phyloP scores from a whole-genome alignment of 179 eudicot species.

The Nepenthes alata region DNA sequence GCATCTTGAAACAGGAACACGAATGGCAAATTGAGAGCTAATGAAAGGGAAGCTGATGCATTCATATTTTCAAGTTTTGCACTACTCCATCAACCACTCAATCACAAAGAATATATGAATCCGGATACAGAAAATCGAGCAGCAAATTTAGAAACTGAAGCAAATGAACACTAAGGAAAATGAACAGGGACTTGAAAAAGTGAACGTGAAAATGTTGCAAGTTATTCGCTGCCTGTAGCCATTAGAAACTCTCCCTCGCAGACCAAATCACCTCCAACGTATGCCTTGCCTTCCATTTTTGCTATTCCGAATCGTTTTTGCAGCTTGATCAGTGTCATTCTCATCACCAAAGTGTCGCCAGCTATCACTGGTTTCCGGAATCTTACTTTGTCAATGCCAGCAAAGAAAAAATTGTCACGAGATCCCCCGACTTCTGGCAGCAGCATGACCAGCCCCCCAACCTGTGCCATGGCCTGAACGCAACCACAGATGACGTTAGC shows the following conservation, averaged over 20 bases:
- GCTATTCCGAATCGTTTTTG: slow-evolving; percentile 96
- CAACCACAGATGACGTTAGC: neutral
- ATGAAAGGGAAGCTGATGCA: too few species aligned
- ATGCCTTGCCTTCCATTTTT: slow-evolving; percentile 96
- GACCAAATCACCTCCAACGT: slow-evolving; percentile 85
- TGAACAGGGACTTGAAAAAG: neutral
- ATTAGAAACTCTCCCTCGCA: slow-evolving; percentile 95
- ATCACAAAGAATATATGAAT: too few species aligned
- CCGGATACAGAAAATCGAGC: too few species aligned
- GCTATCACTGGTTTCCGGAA: slow-evolving; percentile 96
- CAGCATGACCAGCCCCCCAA: slow-evolving; percentile 86
- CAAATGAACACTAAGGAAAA: neutral
- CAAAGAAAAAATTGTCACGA: slow-evolving; percentile 77
- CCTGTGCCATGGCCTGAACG: slow-evolving; percentile 95
- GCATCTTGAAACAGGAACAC: too few species aligned
- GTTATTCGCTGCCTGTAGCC: slow-evolving; percentile 64
- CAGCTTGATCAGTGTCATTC: slow-evolving; percentile 73
- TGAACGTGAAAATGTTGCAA: neutral
- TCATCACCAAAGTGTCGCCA: slow-evolving; percentile 95
- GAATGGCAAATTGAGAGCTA: too few species aligned
- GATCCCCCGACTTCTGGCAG: slow-evolving; percentile 95
- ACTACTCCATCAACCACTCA: too few species aligned
- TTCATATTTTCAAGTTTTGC: too few species aligned
- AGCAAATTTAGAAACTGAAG: too few species aligned
- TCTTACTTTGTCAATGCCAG: slow-evolving; percentile 89